Percentiles rank a stretch among this genome's conserved stretches.
Evolutionary conservation across 331 rosid genomes (phyloP).

Genomic region (Cydonia oblonga): DNA sequence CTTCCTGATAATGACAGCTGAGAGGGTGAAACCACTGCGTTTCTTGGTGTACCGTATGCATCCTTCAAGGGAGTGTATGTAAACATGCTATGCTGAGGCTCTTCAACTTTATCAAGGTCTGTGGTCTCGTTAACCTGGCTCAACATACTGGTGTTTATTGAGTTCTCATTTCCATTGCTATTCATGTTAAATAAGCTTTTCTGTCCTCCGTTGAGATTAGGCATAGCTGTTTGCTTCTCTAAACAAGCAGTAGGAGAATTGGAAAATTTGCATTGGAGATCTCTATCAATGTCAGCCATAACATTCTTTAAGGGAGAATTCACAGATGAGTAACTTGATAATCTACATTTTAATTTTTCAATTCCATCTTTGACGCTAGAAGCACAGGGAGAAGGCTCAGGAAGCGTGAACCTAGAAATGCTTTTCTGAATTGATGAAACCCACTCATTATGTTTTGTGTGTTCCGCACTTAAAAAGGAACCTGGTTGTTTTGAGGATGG

Average conservation of each 20-base stretch:
- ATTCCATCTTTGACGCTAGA: slow-evolving; percentile 50
- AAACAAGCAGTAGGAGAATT: slow-evolving; percentile 28
- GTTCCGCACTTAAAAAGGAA: slow-evolving; percentile 16
- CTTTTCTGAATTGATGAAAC: slow-evolving; percentile 39
- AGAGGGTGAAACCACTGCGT: slow-evolving; percentile 18
- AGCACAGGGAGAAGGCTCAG: slow-evolving; percentile 36
- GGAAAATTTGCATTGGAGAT: slow-evolving; percentile 18
- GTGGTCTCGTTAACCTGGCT: slow-evolving; percentile 25
- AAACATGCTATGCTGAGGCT: slow-evolving; percentile 8
- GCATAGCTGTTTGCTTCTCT: slow-evolving; percentile 25
- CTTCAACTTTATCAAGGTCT: slow-evolving; percentile 20
- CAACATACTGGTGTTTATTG: slow-evolving; percentile 15
- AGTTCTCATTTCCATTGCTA: slow-evolving; percentile 21
- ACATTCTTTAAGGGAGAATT: slow-evolving; percentile 19
- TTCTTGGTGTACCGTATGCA: slow-evolving; percentile 12
- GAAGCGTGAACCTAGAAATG: slow-evolving; percentile 37
- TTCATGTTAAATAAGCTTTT: slow-evolving; percentile 21
- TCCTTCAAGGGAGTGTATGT: slow-evolving; percentile 9
- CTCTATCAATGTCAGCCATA: slow-evolving; percentile 14
- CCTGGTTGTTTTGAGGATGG: slow-evolving; percentile 23
- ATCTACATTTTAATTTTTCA: slow-evolving; percentile 36
- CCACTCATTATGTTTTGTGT: slow-evolving; percentile 12
- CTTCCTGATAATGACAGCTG: slow-evolving; percentile 20
- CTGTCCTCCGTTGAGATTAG: slow-evolving; percentile 19
- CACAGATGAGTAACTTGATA: slow-evolving; percentile 47